Evolutionary conservation across 306 rosid species (phyloP).

Genomic region (Cicer yamashitae): DNA sequence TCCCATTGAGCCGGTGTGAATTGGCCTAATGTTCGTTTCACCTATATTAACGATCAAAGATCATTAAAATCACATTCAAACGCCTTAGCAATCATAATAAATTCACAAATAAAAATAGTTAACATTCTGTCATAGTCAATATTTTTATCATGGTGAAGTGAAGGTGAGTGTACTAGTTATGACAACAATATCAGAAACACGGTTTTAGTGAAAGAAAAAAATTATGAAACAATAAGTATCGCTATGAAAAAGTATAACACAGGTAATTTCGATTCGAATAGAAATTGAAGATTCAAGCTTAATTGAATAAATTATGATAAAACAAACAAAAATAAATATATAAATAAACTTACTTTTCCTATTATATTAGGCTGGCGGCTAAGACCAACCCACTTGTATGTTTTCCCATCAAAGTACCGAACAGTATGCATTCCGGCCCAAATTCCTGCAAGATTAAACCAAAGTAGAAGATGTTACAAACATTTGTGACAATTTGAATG

Average conservation of each 20-base stretch:
- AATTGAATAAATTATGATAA: background rate
- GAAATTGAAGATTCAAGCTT: slow-evolving; percentile 24
- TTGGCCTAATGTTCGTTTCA: slow-evolving; percentile 87
- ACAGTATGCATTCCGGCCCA: slow-evolving; percentile 99
- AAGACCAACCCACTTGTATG: slow-evolving; percentile 98
- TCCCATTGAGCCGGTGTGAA: slow-evolving; percentile 99
- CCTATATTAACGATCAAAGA: slow-evolving; percentile 59
- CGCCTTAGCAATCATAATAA: slow-evolving; percentile 28
- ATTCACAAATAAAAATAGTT: background rate
- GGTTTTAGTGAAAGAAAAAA: background rate
- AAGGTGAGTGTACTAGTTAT: background rate
- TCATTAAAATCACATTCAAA: slow-evolving; percentile 12
- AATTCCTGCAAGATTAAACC: slow-evolving; percentile 69
- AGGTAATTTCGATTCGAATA: slow-evolving; percentile 4
- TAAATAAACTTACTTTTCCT: slow-evolving; percentile 69
- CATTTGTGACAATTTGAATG: slow-evolving; percentile 19
- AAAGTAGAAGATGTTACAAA: slow-evolving; percentile 39
- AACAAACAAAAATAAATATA: slow-evolving; percentile 21
- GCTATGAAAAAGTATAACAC: background rate
- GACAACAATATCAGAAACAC: background rate
- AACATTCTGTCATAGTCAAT: background rate
- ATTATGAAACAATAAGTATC: background rate
- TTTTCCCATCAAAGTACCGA: slow-evolving; percentile 94
- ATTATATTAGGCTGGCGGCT: slow-evolving; percentile 97
- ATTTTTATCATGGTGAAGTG: background rate